Base-by-base conservation (phyloP, 179 eudicot genomes). In the Spergularia azorica region DNA sequence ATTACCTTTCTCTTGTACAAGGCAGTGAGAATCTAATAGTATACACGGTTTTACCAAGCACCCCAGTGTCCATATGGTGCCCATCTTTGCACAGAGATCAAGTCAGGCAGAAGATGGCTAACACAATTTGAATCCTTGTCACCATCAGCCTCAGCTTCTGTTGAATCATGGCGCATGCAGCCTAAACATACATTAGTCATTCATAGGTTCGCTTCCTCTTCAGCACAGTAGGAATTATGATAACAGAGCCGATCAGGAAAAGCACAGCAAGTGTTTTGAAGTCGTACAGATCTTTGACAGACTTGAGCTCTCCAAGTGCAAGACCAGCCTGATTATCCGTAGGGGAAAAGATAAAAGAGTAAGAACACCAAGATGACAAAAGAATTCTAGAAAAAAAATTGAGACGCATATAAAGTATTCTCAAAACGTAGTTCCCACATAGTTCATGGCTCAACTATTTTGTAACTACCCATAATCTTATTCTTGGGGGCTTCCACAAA, bases 241-340 rank as follows among this genome's bases (percentile, higher is more conserved):
- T 76, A 73, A 89, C 78, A 17, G 84, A 80, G 46, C 98, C 98
- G 51, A 95, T 95, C 72, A 95, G 88, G 84, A 93, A 95, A 81
- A 95, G 98, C 38, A 95, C 86, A 20, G 88, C 83, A 21, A 95
- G 86, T 8, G 98, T 95, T 80, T 93, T 95, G n/a, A 91, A 86
- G 85, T 95, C 98, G 51, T 95, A 95, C 16, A 95, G 87, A 84
- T 95, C 98, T 88, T 93, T 95, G 52, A 95, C 92, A 1, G 98
- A 95, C 82, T 95, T 93, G 74, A 95, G 89, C 61, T 95, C 98
- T 61, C 98, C 98, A 20, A 95, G 97, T 72, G 98, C 93, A 83
- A 93, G 97, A 67, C 98, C 98, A 79, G 98, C 98, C 98, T 95
- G 90, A 58, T 72, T 18, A 72, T 50, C 26, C 55, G 43, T 26